Evolutionary conservation across 257 asterid genomes (phyloP).

Genomic region (Sherardia arvensis): DNA sequence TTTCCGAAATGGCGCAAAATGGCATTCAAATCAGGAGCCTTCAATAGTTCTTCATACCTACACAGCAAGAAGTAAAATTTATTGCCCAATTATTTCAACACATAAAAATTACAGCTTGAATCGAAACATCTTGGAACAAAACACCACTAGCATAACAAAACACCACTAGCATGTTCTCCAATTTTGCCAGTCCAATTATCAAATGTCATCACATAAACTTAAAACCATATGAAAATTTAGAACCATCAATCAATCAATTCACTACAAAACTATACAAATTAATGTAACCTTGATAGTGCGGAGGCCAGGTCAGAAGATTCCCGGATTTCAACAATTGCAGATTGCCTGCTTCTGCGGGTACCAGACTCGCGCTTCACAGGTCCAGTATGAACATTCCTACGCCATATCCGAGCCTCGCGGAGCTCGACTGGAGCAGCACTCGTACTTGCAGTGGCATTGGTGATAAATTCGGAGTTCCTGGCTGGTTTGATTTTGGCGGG

Average conservation of each 20-base stretch:
- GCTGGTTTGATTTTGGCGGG: constrained; percentile 1
- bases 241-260: background rate
- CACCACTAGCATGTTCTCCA: no score
- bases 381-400: constrained; percentile 4
- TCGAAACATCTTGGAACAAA: background rate
- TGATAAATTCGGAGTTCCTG: constrained; percentile 4
- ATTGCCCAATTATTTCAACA: background rate
- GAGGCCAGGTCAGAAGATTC: constrained; percentile 52
- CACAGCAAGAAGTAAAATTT: constrained; percentile 13
- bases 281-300: constrained; percentile 62
- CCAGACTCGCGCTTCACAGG: constrained; percentile 19
- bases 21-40: constrained; percentile 66
- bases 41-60: constrained; percentile 66
- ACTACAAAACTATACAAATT: background rate
- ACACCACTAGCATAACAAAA: no score
- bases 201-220: background rate
- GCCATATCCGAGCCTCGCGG: constrained; percentile 18
- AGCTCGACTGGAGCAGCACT: constrained; percentile 15
- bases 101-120: constrained; percentile 1
- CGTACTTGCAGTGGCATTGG: constrained; percentile 12
- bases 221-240: background rate
- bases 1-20: constrained; percentile 78
- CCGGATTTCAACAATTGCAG: constrained; percentile 59
- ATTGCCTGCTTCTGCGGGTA: constrained; percentile 29
- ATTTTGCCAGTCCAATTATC: background rate